Evolutionary conservation across 1,284 basidiomycete species (phyloP), one percentile per base, ranked within the genome.

Genomic region (Ustilago trichophora): DNA sequence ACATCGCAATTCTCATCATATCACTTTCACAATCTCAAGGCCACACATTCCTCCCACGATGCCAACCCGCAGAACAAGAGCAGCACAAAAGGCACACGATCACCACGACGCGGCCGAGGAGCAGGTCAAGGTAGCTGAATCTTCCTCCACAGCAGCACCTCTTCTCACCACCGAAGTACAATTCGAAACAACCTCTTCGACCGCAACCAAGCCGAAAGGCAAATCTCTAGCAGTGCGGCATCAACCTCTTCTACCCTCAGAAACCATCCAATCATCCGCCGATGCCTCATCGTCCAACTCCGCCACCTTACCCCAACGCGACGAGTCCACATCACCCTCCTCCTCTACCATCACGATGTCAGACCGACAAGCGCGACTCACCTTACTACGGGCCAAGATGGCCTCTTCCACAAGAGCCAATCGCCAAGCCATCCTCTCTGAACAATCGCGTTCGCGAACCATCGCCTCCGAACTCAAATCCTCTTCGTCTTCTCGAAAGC

Each of bases 341-440:
- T 9, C 27, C 46, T 7, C 56, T 47, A 22, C 34, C 52, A 12
- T 36, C 59, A 1, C n/a, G n/a, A 63, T 67, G 59, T 42, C 45
- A 36, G 58, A 63, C 0, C 58, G 69, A 3, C 53, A 56, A 49
- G 64, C 54, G 15, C 52, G 53, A 9, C 41, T 72, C 13, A 21
- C 58, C 2, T 32, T 32, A 3, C 58, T 72, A 0, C 55, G 69
- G 3, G 41, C 56, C 27, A 53, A 57, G 37, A 68, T 68, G 60
- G 49, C 54, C 3, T 73, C 75, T 12, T 75, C 78, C 1, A 47
- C 71, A 0, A 42, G 44, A 5, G 77, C 76, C 18, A 80, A 80
- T 33, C 73, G 78, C 24, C 49, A 50, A 9, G 74, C 70, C 22
- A 63, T 76, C 15, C 51, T 68, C 1, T 51, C 42, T 2, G 72